These are phyloP conservation scores for Microcyclospora pomicola DNA, from an alignment of 2,329 filamentous ascomycete genomes.

Conservation along the genomic window DNA sequence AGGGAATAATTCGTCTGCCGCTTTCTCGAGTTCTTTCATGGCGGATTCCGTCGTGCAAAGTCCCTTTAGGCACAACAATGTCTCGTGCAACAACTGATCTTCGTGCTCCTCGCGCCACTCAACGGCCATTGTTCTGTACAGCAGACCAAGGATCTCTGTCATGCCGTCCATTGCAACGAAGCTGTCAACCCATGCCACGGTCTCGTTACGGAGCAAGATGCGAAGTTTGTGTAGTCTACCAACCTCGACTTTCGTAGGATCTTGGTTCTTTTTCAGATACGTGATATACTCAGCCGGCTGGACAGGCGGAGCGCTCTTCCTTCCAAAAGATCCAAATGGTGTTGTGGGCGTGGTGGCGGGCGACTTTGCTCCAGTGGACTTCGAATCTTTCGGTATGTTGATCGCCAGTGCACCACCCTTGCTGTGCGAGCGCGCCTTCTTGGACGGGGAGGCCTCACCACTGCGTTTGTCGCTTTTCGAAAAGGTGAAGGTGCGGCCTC, in stretches of 20 bases:
- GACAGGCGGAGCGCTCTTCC: slow-evolving; percentile 32
- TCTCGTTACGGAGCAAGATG: slow-evolving; percentile 81
- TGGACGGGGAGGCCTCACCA: slow-evolving; percentile 44
- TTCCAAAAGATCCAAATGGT: slow-evolving; percentile 15
- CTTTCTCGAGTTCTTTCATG: slow-evolving; percentile 63
- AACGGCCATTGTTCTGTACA: slow-evolving; percentile 85
- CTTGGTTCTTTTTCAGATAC: slow-evolving; percentile 67
- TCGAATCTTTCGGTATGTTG: slow-evolving; percentile 30
- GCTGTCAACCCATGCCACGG: slow-evolving; percentile 84
- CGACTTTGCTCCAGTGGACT: slow-evolving; percentile 3
- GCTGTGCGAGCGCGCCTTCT: slow-evolving; percentile 52
- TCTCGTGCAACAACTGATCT: slow-evolving; percentile 82
- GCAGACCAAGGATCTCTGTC: slow-evolving; percentile 72
- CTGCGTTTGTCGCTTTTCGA: slow-evolving; percentile 45
- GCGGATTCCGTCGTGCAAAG: slow-evolving; percentile 84
- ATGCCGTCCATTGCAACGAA: slow-evolving; percentile 86
- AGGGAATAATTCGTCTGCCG: slow-evolving; percentile 72
- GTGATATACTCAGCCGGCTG: slow-evolving; percentile 72
- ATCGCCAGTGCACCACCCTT: slow-evolving; percentile 45
- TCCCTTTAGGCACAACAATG: slow-evolving; percentile 83
- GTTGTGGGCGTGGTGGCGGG: slow-evolving; percentile 10
- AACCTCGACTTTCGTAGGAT: slow-evolving; percentile 78
- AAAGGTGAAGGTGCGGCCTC: slow-evolving; percentile 68
- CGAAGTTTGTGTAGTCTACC: slow-evolving; percentile 88
- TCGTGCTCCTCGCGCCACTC: slow-evolving; percentile 99